Conservation (phyloP, 2,329 filamentous ascomycete genomes). For the Didymella segeticola region DNA sequence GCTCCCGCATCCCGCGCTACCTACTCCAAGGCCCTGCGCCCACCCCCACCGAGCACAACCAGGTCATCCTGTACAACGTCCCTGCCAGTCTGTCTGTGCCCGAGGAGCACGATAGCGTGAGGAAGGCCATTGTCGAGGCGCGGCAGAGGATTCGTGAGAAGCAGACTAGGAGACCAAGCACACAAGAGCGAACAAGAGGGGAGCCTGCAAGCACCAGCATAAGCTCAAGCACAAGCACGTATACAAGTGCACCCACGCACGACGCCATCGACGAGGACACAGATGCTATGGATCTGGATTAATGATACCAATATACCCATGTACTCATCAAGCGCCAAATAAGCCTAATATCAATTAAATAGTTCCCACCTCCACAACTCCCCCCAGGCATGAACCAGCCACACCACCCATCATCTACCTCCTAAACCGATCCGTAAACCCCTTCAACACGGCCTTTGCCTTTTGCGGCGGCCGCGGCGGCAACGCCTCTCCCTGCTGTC, state of each 20-base stretch:
- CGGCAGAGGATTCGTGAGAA: constrained; percentile 70
- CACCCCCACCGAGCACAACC: constrained; percentile 58
- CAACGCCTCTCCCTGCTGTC: constrained; percentile 13
- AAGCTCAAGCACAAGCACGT: no score
- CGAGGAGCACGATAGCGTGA: constrained; percentile 73
- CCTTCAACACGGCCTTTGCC: constrained; percentile 40
- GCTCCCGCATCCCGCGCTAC: constrained; percentile 70
- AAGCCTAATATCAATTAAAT: constrained; percentile 8
- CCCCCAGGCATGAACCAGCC: constrained; percentile 39
- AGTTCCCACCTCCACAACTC: constrained; percentile 5
- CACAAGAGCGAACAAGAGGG: no score
- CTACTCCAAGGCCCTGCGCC: constrained; percentile 63
- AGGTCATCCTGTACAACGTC: constrained; percentile 82
- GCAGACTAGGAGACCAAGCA: constrained; percentile 54
- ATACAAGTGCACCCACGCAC: no score
- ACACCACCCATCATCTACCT: constrained; percentile 25
- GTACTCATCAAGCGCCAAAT: neutral
- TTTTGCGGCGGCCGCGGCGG: constrained; percentile 39
- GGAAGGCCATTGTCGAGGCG: constrained; percentile 83
- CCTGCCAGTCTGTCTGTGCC: constrained; percentile 79
- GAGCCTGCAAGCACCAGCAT: no score
- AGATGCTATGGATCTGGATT: constrained; percentile 74
- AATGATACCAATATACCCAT: neutral
- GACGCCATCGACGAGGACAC: constrained; percentile 57
- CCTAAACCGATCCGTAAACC: constrained; percentile 38